These are phyloP conservation scores for Neofusicoccum parvum DNA, from an alignment of 2,329 filamentous ascomycete genomes.

Conservation along the genomic window DNA sequence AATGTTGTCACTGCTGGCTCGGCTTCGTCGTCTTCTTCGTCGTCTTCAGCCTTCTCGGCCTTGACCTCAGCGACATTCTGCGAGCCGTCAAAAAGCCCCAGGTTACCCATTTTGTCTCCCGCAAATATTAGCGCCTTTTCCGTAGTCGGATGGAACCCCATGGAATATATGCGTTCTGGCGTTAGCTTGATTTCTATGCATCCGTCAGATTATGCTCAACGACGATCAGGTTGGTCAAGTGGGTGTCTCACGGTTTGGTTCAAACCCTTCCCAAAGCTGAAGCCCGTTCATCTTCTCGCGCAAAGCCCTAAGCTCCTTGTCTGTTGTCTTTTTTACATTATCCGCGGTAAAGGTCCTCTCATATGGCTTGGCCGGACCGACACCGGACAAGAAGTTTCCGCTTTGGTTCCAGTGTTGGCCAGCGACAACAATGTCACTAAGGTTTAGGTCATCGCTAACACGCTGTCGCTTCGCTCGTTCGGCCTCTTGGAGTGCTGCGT, in stretches of 20 bases:
- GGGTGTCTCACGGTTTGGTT: slow-evolving; percentile 66
- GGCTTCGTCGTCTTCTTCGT: slow-evolving; percentile 64
- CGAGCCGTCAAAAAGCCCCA: slow-evolving; percentile 89
- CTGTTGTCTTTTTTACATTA: slow-evolving; percentile 76
- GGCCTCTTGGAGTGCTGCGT: slow-evolving; percentile 58
- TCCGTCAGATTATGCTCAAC: not conserved
- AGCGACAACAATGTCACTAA: slow-evolving; percentile 77
- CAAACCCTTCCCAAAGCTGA: slow-evolving; percentile 79
- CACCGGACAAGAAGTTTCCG: slow-evolving; percentile 65
- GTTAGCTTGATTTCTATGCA: slow-evolving; percentile 81
- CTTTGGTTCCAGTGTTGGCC: slow-evolving; percentile 74
- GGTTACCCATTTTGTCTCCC: slow-evolving; percentile 87
- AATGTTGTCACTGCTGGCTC: slow-evolving; percentile 85
- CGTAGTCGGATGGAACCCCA: slow-evolving; percentile 84
- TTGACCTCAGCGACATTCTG: slow-evolving; percentile 61
- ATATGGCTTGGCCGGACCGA: slow-evolving; percentile 77
- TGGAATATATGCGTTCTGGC: slow-evolving; percentile 81
- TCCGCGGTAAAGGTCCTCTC: slow-evolving; percentile 84
- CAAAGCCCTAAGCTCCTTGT: slow-evolving; percentile 73
- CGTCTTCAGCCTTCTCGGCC: slow-evolving; percentile 67
- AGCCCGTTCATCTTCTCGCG: slow-evolving; percentile 76
- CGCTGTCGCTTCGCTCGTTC: slow-evolving; percentile 65
- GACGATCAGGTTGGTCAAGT: not conserved
- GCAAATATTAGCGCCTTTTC: slow-evolving; percentile 90
- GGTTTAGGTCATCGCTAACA: slow-evolving; percentile 67